Evolutionary conservation across 1,284 basidiomycete genomes (phyloP).

Genomic region (Phenoliferia sp.): DNA sequence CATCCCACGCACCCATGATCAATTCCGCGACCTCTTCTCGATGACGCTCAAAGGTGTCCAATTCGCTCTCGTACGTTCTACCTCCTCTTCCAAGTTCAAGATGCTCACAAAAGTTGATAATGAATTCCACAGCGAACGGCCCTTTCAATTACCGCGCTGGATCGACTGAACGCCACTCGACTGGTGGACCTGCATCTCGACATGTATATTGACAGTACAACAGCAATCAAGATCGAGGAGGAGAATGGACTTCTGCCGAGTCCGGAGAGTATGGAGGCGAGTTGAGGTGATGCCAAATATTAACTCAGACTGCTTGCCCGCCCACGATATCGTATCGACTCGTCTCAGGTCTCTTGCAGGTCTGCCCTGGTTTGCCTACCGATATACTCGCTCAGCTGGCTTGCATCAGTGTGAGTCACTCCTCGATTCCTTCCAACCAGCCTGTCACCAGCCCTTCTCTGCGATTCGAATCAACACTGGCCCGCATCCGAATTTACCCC

Average conservation of each 20-base stretch:
- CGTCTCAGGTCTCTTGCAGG: no score
- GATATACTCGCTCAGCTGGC: background rate
- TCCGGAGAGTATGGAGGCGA: conserved; percentile 3
- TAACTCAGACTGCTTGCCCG: no score
- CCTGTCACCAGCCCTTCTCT: no score
- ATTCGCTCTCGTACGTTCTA: conserved; percentile 18
- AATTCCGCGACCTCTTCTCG: conserved; percentile 24
- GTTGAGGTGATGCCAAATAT: background rate
- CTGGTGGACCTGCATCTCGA: conserved; percentile 19
- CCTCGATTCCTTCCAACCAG: no score
- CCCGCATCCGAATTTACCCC: no score
- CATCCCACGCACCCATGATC: conserved; percentile 4
- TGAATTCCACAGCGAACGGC: conserved; percentile 11
- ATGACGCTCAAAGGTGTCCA: conserved; percentile 21
- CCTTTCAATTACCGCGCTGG: background rate
- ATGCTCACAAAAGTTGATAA: background rate
- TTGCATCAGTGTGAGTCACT: no score
- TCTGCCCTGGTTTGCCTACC: background rate
- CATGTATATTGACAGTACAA: conserved; percentile 13
- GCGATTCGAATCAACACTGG: no score
- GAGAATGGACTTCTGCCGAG: background rate
- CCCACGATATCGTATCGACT: no score
- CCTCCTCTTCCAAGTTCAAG: background rate
- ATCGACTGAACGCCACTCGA: conserved; percentile 1
- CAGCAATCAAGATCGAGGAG: background rate